Percentiles rank a stretch among this genome's conserved stretches.
Conservation (phyloP, 441 rosid species). For the Pelargonium australe region DNA sequence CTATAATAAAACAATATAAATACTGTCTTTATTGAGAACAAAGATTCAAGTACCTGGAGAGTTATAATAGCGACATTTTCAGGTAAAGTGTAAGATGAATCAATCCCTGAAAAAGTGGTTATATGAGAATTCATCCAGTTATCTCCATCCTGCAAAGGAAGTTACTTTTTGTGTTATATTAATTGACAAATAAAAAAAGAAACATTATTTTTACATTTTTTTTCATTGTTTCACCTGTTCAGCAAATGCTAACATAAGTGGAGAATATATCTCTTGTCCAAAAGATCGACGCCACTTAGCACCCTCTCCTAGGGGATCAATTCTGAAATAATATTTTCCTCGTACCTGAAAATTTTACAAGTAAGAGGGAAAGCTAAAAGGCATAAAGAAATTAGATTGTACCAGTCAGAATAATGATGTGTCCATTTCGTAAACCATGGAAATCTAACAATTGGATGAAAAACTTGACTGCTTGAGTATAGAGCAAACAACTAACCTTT, state of each 20-base stretch:
- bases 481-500: background rate
- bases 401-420: no score
- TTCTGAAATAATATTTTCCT: constrained; percentile 57
- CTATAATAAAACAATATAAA: background rate
- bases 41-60: constrained; percentile 33
- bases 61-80: constrained; percentile 53
- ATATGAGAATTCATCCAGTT: constrained; percentile 35
- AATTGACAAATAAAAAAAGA: constrained; percentile 7
- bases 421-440: background rate
- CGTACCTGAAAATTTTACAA: constrained; percentile 28
- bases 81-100: constrained; percentile 54
- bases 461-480: background rate
- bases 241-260: constrained; percentile 57
- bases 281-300: constrained; percentile 67
- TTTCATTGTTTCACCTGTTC: constrained; percentile 44
- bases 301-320: constrained; percentile 57
- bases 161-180: constrained; percentile 8
- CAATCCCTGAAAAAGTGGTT: constrained; percentile 47
- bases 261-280: constrained; percentile 75
- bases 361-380: no score
- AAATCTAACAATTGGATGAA: no score
- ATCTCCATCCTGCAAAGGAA: constrained; percentile 42
- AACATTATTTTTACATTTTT: constrained; percentile 3
- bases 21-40: background rate
- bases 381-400: no score